Percentiles rank a stretch among this genome's conserved stretches.
Evolutionary conservation across 768 basidiomycete species (phyloP).

Genomic region (Filobasidium floriforme): DNA sequence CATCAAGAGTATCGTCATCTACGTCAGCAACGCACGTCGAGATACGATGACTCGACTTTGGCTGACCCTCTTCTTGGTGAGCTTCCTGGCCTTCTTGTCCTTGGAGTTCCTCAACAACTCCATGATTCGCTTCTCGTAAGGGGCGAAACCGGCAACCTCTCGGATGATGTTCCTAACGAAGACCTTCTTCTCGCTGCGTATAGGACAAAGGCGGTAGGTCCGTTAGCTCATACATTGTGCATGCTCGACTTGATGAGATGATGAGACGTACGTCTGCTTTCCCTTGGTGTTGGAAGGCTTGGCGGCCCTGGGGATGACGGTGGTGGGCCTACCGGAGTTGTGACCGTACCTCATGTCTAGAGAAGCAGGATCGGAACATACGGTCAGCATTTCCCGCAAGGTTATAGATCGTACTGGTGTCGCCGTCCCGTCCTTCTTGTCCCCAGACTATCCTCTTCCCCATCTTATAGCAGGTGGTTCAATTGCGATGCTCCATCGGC

Average conservation of each 20-base stretch:
- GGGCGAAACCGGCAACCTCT: conserved; percentile 95
- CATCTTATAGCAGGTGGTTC: too few species aligned
- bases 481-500: too few species aligned
- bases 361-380: neutral
- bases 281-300: conserved; percentile 92
- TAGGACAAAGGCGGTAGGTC: neutral
- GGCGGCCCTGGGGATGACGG: conserved; percentile 63
- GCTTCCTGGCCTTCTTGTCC: conserved; percentile 99
- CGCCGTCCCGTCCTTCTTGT: neutral
- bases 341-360: conserved; percentile 74
- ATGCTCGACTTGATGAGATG: neutral
- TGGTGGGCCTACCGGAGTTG: conserved; percentile 85
- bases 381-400: neutral
- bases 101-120: conserved; percentile 97
- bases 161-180: conserved; percentile 89
- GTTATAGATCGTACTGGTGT: neutral
- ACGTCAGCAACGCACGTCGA: too few species aligned
- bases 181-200: conserved; percentile 67
- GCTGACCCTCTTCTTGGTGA: conserved; percentile 97
- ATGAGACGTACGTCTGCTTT: conserved; percentile 53
- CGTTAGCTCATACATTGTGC: neutral
- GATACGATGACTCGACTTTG: neutral
- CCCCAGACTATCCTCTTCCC: too few species aligned
- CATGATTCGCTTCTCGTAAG: conserved; percentile 96
- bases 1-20: neutral